Evolutionary conservation across 306 rosid species (phyloP).

Genomic region (Prosopis cineraria): DNA sequence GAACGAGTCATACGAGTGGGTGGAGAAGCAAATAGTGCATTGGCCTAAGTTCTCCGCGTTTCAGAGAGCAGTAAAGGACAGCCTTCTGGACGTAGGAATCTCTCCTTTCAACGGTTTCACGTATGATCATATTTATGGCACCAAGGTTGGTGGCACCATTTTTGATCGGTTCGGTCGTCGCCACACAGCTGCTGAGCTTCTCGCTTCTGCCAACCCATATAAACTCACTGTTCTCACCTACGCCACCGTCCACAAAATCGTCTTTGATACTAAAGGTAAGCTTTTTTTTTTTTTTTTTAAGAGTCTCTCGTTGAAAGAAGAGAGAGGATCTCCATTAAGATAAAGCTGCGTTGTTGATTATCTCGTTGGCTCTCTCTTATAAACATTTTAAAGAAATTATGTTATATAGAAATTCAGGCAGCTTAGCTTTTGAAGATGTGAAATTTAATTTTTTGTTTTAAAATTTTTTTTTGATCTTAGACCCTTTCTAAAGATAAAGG

Average conservation of each 20-base stretch:
- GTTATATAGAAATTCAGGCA: too few relatives aligned
- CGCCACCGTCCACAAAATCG: conserved; percentile 82
- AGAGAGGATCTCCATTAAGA: too few relatives aligned
- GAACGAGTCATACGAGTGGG: conserved; percentile 83
- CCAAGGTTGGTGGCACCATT: conserved; percentile 95
- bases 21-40: conserved; percentile 85
- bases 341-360: too few relatives aligned
- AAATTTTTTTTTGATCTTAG: too few relatives aligned
- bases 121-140: conserved; percentile 85
- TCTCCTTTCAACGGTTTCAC: conserved; percentile 95
- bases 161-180: conserved; percentile 80
- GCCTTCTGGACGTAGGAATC: conserved; percentile 74
- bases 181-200: conserved; percentile 85
- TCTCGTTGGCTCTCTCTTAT: too few relatives aligned
- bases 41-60: conserved; percentile 57
- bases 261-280: conserved; percentile 66
- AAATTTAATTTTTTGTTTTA: too few relatives aligned
- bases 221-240: conserved; percentile 69
- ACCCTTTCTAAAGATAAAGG: too few relatives aligned
- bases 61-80: conserved; percentile 73
- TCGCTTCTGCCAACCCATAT: conserved; percentile 64
- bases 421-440: too few relatives aligned
- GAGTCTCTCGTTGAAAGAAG: too few relatives aligned
- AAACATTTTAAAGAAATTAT: too few relatives aligned
- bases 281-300: too few relatives aligned